Evolutionary conservation across 2,329 filamentous ascomycete genomes (phyloP).

Genomic region (Thielaviopsis euricoi): DNA sequence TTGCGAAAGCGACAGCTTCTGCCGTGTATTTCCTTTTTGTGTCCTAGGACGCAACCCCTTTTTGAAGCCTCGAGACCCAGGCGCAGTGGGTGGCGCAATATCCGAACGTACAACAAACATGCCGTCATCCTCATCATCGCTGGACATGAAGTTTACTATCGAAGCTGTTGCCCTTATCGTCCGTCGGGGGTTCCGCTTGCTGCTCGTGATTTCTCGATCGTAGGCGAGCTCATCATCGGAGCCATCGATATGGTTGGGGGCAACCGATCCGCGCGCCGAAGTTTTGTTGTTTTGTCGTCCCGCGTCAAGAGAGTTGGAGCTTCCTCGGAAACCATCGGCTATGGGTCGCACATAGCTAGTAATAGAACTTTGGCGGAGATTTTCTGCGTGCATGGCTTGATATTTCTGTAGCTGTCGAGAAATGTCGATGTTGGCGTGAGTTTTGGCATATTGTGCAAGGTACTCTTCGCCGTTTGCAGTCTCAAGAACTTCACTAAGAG

Average conservation of each 20-base stretch:
- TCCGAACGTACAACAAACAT: slow-evolving; percentile 24
- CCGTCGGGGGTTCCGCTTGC: neutral
- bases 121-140: slow-evolving; percentile 20
- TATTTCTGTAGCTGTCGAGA: neutral
- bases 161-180: neutral
- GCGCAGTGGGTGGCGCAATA: slow-evolving; percentile 13
- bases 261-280: neutral
- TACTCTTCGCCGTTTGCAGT: slow-evolving; percentile 20
- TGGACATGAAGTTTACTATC: slow-evolving; percentile 3
- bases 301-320: neutral
- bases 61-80: neutral
- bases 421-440: neutral
- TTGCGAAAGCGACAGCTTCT: slow-evolving; percentile 14
- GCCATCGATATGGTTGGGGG: neutral
- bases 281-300: neutral
- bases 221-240: neutral
- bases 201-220: neutral
- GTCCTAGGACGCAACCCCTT: neutral
- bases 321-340: neutral
- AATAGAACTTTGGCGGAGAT: neutral
- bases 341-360: neutral
- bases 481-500: slow-evolving; percentile 17
- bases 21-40: slow-evolving; percentile 10
- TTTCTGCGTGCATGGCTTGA: neutral
- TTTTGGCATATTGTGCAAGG: slow-evolving; percentile 14